Evolutionary conservation across 1,284 basidiomycete species (phyloP), one percentile per base, ranked within the genome.

Genomic region (Trichosporon inkin): DNA sequence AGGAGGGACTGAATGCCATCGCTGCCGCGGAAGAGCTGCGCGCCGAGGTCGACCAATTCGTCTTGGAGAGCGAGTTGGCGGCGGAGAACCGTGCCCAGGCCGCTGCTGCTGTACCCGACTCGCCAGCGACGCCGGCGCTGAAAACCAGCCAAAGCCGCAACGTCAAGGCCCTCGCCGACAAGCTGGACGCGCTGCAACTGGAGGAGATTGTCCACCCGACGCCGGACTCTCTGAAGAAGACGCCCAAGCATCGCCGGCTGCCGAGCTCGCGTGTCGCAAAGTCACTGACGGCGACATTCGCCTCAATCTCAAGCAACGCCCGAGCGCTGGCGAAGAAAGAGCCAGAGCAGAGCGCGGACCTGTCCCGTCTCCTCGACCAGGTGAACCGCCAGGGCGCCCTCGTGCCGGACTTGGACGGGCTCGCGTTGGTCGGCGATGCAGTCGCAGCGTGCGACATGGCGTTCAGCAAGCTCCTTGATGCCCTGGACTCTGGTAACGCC

Each of bases 391-490:
- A 54, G 17, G 55, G 57, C 3, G 38, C 53, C 0, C 60, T 64
- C 1, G 57, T 64, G 0, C 57, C 63, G 2, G 60, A 64, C 10
- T 52, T 64, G 7, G 57, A 51, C 7, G 57, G 47, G 3, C 57
- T 73, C 6, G 67, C 62, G 0, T 51, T n/a, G 8, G 60, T 70
- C 10, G 58, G 60, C 6, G 56, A 57, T 8, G 63, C 61, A 0
- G 61, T 64, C 8, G 52, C 63, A 14, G 55, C 35, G 10, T 69
- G 67, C 55, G 71, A 73, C 41, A 47, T 39, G 22, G 55, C 52
- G 1, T 66, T 69, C 44, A 71, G 68, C 53, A 40, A 41, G 3
- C 56, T 73, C 10, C 56, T 73, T n/a, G 70, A 69, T 11, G 47
- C 57, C 0, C 38, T 70, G 7, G 71, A 73, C 51, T 20, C 56